These are phyloP conservation scores for Trichoderma gracile DNA, from an alignment of 2,329 filamentous ascomycete species.

Conservation along the genomic window DNA sequence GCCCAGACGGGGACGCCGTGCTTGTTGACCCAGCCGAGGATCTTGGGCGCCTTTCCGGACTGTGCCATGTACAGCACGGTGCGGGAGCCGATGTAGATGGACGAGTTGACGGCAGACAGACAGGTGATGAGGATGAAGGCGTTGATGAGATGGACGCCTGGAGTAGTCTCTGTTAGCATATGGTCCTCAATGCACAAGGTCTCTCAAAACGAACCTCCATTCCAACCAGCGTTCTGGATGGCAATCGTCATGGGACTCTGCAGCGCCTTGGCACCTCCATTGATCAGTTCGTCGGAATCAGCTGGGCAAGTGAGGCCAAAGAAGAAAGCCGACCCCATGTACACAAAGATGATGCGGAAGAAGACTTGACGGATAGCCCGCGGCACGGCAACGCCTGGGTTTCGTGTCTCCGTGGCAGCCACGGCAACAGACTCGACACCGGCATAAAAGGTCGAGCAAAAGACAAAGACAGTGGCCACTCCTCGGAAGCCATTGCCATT, in stretches of 20 bases:
- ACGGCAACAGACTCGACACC: constrained; percentile 66
- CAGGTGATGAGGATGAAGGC: constrained; percentile 75
- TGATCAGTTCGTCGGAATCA: constrained; percentile 64
- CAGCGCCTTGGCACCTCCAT: constrained; percentile 61
- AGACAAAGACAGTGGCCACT: constrained; percentile 66
- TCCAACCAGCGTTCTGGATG: constrained; percentile 71
- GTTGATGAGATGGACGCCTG: constrained; percentile 70
- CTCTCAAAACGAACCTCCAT: constrained; percentile 50
- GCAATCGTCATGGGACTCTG: constrained; percentile 74
- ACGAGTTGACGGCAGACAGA: constrained; percentile 70
- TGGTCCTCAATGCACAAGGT: not conserved
- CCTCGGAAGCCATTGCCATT: constrained; percentile 65
- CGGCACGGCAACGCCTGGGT: constrained; percentile 57
- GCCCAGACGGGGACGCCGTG: constrained; percentile 63
- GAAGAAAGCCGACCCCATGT: constrained; percentile 72
- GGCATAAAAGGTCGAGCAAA: constrained; percentile 69
- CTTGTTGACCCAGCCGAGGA: constrained; percentile 67
- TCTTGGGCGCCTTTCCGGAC: constrained; percentile 66
- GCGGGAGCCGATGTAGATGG: constrained; percentile 74
- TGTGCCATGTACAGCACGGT: constrained; percentile 77
- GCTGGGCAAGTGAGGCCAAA: constrained; percentile 73
- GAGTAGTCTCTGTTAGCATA: not conserved
- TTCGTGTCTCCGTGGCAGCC: constrained; percentile 61
- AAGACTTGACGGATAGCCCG: constrained; percentile 62
- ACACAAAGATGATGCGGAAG: constrained; percentile 62